Conservation (phyloP, 129 eudicot genomes). For the Logfia minima region DNA sequence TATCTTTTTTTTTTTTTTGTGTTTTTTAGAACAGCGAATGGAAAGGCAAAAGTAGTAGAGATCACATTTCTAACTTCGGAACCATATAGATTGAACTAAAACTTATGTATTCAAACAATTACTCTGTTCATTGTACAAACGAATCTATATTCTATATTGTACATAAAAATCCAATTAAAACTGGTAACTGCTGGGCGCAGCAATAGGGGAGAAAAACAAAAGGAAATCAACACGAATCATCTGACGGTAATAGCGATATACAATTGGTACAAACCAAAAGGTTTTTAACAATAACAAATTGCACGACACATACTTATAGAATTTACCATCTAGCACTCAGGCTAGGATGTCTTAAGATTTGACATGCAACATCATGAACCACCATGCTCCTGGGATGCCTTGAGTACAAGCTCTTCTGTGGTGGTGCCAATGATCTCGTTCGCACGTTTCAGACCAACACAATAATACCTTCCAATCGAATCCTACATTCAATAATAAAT, state of each 20-base stretch:
- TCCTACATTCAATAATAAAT: slow-evolving; percentile 48
- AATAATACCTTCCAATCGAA: slow-evolving; percentile 80
- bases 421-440: slow-evolving; percentile 94
- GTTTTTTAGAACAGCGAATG: too few relatives aligned
- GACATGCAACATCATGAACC: slow-evolving; percentile 38
- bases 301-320: slow-evolving; percentile 22
- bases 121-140: slow-evolving; percentile 1
- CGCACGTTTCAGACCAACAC: slow-evolving; percentile 89
- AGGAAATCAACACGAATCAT: background rate
- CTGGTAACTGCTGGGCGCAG: background rate
- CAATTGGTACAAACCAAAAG: slow-evolving; percentile 22
- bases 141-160: slow-evolving; percentile 6
- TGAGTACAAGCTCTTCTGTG: slow-evolving; percentile 86
- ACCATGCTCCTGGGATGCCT: slow-evolving; percentile 51
- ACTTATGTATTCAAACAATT: too few relatives aligned
- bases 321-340: background rate
- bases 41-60: too few relatives aligned
- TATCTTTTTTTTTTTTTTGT: too few relatives aligned
- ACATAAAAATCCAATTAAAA: background rate
- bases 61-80: too few relatives aligned
- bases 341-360: background rate
- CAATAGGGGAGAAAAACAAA: background rate
- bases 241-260: slow-evolving; percentile 11
- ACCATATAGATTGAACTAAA: too few relatives aligned
- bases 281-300: slow-evolving; percentile 16